Base-by-base conservation (phyloP, 805 yeast genomes). In the Candida broadrunensis region DNA sequence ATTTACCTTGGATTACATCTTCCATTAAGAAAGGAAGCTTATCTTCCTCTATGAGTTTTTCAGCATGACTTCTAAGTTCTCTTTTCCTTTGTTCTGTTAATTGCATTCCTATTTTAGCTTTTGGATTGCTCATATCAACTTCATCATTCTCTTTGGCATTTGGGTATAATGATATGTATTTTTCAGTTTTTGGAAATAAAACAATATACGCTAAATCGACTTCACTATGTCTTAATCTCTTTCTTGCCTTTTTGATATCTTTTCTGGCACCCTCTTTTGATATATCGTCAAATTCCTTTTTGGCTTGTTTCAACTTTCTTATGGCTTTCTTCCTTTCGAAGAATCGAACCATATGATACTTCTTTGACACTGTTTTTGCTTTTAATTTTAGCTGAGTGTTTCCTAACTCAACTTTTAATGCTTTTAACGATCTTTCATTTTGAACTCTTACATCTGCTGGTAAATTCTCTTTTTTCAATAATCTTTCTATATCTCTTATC, bases 301-400 rank as follows among this genome's bases (percentile, higher is more conserved):
- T 55, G 2, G 79, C 77, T 41, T 68, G 74, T 48, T 83, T 85
- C 55, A 86, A 78, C 43, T 70, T 77, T 56, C 96, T 76, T 19
- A 78, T 50, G 0, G 96, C 93, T 72, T 89, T 90, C 66, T 88
- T 88, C 56, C 76, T 80, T 61, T 90, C 98, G 47, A 93, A 88
- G 58, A 93, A 93, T 49, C 91, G 77, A 36, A 93, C 88, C 90
- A 88, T 89, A 58, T 88, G 97, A 60, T 93, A 93, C 64, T 83
- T 86, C 50, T 81, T 76, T 11, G 88, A 78, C 30, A 71, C 64
- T 39, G 75, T 71, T 47, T 72, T 75, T 14, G 77, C 75, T 48
- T 67, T 72, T 35, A 68, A 64, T 23, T 63, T 63, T 29, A 60
- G 45, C 44, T 73, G 71, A 14, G 78, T 75, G 31, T 70, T 69